Base-by-base conservation (phyloP, 257 asterid genomes). In the Lycium barbarum region DNA sequence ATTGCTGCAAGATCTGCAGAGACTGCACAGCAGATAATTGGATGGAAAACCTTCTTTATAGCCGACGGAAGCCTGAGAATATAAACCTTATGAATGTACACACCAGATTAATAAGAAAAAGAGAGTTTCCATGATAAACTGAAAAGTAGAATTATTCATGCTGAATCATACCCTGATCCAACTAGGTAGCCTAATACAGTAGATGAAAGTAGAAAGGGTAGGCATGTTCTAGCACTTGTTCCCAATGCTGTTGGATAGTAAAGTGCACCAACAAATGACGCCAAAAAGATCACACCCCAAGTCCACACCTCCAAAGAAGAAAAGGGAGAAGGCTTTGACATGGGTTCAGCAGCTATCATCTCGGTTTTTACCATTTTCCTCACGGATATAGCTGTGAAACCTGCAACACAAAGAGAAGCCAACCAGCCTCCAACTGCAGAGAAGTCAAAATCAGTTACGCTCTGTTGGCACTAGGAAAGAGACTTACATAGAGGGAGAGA, bases 151-250 rank as follows among this genome's bases (percentile, higher is more conserved):
- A 53, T 45, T 26, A 86, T 54, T 76, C 72, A 63, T 80, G 66
- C 84, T 68, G 89, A 47, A 53, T 53, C 84, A 83, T 91, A 96
- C 99, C 95, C 94, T 35, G 98, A 88, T 85, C 99, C 99, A 79
- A 93, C 84, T 59, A 96, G 86, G 90, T 96, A 96, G 87, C 99
- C 99, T 71, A 96, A 62, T 1, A 96, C 96, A 1, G 98, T 96
- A 5, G 99, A 89, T 33, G 98, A 92, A n/a, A 96, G 94, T 78
- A 96, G 97, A 87, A 95, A 96, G 43, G 99, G 98, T 86, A 95
- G 86, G 91, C 98, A 96, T 7, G 99, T 95, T 83, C 93, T 87
- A 6, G 99, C 98, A 88, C 88, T 91, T 47, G 99, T 93, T 87
- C 95, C 99, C 40, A 96, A 97, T 10, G 88, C 84, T 51, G 95